phyloP scores from a whole-genome alignment of 1,284 basidiomycete species.

The Ganoderma multipileum region DNA sequence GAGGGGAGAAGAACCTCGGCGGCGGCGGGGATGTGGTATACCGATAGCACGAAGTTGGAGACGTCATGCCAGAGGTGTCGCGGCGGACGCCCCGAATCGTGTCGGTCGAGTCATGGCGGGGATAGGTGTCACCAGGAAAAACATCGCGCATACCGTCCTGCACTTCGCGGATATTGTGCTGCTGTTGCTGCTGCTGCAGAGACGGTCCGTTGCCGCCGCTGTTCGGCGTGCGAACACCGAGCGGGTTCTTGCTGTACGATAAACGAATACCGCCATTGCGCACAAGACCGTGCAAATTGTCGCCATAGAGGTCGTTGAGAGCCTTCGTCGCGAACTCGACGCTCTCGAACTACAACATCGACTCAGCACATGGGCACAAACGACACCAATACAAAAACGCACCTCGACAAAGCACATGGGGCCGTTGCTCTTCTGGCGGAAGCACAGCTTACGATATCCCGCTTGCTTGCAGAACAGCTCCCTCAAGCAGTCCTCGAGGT shows the following conservation, averaged over 20 bases:
- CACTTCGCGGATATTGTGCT: conserved; percentile 40
- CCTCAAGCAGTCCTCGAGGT: conserved; percentile 86
- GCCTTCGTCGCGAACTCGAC: conserved; percentile 86
- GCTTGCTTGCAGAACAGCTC: conserved; percentile 80
- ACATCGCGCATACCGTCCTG: conserved; percentile 37
- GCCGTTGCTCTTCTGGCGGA: conserved; percentile 94
- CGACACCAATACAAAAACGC: conserved; percentile 31
- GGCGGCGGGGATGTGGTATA: conserved; percentile 68
- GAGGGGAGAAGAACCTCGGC: conserved; percentile 42
- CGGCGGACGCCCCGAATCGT: conserved; percentile 40
- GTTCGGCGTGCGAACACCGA: conserved; percentile 85
- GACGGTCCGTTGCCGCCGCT: conserved; percentile 56
- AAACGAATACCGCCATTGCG: conserved; percentile 95
- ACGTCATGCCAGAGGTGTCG: conserved; percentile 47
- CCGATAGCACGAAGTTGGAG: conserved; percentile 52
- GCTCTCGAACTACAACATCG: conserved; percentile 82
- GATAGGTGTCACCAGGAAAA: conserved; percentile 45
- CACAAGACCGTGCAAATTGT: conserved; percentile 88
- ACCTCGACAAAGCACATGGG: conserved; percentile 99
- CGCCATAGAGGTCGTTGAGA: conserved; percentile 90
- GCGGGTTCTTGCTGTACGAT: conserved; percentile 95
- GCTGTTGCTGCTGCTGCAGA: conserved; percentile 63
- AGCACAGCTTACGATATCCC: conserved; percentile 92
- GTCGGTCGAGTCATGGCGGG: conserved; percentile 46
- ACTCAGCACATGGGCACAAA: conserved; percentile 17